A percentile compares a stretch with the other conserved stretches of the same genome.
Evolutionary conservation across 768 basidiomycete species (phyloP).

Genomic region (Flagelloscypha sp.): DNA sequence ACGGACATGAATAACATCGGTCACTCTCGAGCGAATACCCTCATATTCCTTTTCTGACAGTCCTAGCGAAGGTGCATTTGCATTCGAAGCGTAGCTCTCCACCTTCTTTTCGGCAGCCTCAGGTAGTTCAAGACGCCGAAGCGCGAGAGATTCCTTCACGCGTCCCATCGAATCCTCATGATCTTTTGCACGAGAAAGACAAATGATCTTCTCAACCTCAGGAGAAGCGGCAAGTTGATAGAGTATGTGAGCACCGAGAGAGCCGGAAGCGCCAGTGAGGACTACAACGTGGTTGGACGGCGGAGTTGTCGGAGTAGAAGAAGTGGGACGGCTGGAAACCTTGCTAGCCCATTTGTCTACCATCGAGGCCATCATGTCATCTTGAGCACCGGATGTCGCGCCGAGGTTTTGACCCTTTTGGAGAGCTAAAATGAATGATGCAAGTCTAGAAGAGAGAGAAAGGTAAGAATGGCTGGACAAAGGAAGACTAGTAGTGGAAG

Average conservation of each 20-base stretch:
- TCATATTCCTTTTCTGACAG: constrained; percentile 27
- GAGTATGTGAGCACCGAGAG: constrained; percentile 48
- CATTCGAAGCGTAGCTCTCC: constrained; percentile 34
- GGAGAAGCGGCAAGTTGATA: constrained; percentile 29
- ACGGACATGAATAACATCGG: constrained; percentile 38
- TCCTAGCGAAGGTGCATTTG: constrained; percentile 33
- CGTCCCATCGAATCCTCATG: constrained; percentile 35
- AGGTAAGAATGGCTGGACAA: constrained; percentile 1
- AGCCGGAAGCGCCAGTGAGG: constrained; percentile 46
- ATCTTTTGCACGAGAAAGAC: constrained; percentile 40
- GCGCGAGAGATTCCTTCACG: constrained; percentile 31
- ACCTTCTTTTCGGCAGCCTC: constrained; percentile 23
- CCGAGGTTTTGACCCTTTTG: constrained; percentile 20
- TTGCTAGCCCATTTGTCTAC: constrained; percentile 31
- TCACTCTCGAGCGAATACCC: constrained; percentile 24
- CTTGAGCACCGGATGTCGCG: constrained; percentile 16
- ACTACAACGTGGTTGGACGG: constrained; percentile 19
- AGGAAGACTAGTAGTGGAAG: constrained; percentile 1
- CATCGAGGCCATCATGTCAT: constrained; percentile 35
- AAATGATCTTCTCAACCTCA: constrained; percentile 34
- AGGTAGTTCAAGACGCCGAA: constrained; percentile 22
- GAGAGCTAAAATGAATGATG: constrained; percentile 29
- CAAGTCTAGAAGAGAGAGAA: constrained; percentile 20
- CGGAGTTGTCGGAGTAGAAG: constrained; percentile 5
- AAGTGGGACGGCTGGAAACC: constrained; percentile 7